phyloP scores from a whole-genome alignment of 1,139 yeast species.

The Debaryomycetaceae sp. region DNA sequence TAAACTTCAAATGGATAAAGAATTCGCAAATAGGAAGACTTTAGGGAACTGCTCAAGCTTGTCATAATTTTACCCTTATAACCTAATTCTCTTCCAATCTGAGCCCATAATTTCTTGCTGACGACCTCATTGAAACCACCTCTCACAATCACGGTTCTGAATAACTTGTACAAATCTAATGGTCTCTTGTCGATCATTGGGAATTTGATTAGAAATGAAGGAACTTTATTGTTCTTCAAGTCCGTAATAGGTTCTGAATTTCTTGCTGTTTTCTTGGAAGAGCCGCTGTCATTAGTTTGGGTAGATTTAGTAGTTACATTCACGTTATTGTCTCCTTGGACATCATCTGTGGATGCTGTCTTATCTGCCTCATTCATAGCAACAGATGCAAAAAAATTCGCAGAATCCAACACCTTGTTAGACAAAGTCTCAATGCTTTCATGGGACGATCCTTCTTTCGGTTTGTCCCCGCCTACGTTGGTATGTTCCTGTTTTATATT shows the following conservation, averaged over 20 bases:
- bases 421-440: not conserved
- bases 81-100: conserved; percentile 72
- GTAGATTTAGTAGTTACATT: not conserved
- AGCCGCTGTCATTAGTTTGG: not conserved
- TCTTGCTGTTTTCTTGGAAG: not conserved
- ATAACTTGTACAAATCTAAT: conserved; percentile 51
- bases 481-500: no score
- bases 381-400: not conserved
- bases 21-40: conserved; percentile 48
- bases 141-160: conserved; percentile 47
- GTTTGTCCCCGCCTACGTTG: not conserved
- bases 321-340: not conserved
- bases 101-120: conserved; percentile 57
- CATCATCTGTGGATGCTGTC: not conserved
- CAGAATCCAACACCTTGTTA: not conserved
- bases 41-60: conserved; percentile 65
- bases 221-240: conserved; percentile 7
- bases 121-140: conserved; percentile 62
- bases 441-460: not conserved
- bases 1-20: conserved; percentile 32
- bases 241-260: not conserved
- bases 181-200: conserved; percentile 59
- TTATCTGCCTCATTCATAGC: not conserved
- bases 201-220: conserved; percentile 18
- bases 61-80: conserved; percentile 68